Base-by-base conservation (phyloP, 768 basidiomycete species). In the Rhizopogon sp. region DNA sequence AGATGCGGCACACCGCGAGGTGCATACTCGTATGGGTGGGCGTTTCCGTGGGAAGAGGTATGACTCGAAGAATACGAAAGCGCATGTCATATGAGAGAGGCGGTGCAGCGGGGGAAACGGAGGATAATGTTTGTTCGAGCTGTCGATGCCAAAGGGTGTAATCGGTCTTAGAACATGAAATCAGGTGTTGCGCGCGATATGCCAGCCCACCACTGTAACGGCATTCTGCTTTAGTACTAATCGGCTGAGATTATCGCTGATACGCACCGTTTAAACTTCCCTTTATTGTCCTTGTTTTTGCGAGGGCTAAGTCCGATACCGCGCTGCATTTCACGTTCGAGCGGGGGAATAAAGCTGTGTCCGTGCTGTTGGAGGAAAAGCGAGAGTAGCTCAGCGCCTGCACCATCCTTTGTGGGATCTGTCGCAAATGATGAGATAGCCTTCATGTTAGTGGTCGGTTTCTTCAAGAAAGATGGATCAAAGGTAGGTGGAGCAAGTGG, bases 221-320 rank as follows among this genome's bases (percentile, higher is more conserved):
- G 33, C 28, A 47, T 53, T 43, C 56, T 25, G 14, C 7, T 10
- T 44, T n/a, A 37, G 11, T n/a, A 11, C 5, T 11, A 39, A 39
- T 35, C 14, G 14, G 14, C 47, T 22, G 13, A 10, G 6, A 43
- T 29, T 43, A 31, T 35, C 13, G 37, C 22, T 2, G 9, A 16
- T 0, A 31, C 31, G 42, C 56, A 84, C 84, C 80, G 74, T 41
- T 76, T 49, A 42, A 78, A 78, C 58, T 76, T 82, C 31, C 69
- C 72, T 62, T 75, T 77, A 14, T 70, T 72, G 46, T 71, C 73
- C 39, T 69, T 69, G 20, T 68, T 68, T 67, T 85, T 86, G 59
- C 80, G 75, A 0, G 85, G 85, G 66, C 83, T 87, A 52, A 83
- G 61, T 56, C 75, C 75, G 39, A 87, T 60, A 1, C 82, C 84